These are phyloP conservation scores for Dendrobium officinale DNA, from an alignment of 106 monocot genomes.

Conservation along the genomic window DNA sequence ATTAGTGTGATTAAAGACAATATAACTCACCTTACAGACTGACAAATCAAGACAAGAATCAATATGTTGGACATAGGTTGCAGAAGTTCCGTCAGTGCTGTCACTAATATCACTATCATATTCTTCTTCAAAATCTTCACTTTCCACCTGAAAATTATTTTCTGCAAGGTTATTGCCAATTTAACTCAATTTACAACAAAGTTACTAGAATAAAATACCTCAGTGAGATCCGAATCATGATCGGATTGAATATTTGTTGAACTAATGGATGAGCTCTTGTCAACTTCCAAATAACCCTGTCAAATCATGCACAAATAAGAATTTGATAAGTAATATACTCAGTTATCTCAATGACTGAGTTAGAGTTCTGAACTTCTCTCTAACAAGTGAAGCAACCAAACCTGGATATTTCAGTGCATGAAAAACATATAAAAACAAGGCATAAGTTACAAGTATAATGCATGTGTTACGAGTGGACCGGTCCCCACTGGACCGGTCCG, in stretches of 20 bases:
- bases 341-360: neutral
- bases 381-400: neutral
- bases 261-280: neutral
- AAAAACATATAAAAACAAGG: neutral
- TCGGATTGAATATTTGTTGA: neutral
- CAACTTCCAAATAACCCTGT: slow-evolving; percentile 11
- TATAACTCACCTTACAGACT: neutral
- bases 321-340: neutral
- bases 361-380: neutral
- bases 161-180: neutral
- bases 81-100: neutral
- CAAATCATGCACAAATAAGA: neutral
- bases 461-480: too few relatives aligned
- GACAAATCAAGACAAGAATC: neutral
- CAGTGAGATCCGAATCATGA: slow-evolving; percentile 4
- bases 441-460: neutral
- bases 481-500: too few relatives aligned
- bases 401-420: neutral
- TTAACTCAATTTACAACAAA: slow-evolving; percentile 1
- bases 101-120: slow-evolving; percentile 11
- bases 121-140: slow-evolving; percentile 10
- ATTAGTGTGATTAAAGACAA: too few relatives aligned
- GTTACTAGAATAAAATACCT: slow-evolving; percentile 4
- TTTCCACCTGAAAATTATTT: slow-evolving; percentile 6
- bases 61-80: neutral